phyloP scores from a whole-genome alignment of 2,329 filamentous ascomycete species.

The Gnomoniopsis sp. region DNA sequence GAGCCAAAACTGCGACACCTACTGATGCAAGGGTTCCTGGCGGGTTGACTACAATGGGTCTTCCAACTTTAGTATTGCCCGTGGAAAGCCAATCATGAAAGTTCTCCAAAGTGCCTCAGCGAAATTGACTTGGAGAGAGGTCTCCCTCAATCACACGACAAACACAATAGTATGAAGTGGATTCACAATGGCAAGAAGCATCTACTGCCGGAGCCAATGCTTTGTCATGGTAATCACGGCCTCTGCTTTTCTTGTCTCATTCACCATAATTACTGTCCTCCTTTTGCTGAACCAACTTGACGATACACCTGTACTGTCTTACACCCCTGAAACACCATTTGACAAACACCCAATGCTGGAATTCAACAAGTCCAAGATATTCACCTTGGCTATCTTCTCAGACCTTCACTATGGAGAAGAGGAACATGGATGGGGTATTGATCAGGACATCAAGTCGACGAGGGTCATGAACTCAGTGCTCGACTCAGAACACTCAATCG shows the following conservation, averaged over 20 bases:
- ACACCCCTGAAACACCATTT: not conserved
- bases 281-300: not conserved
- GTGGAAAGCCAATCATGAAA: no score
- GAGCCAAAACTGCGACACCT: no score
- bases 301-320: not conserved
- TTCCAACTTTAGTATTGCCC: no score
- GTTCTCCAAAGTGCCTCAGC: no score
- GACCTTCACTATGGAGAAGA: conserved; percentile 57
- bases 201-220: not conserved
- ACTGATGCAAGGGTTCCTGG: no score
- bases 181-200: no score
- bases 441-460: conserved; percentile 55
- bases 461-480: conserved; percentile 57
- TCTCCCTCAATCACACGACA: no score
- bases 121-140: no score
- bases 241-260: not conserved
- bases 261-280: not conserved
- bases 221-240: not conserved
- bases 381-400: conserved; percentile 41
- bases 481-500: conserved; percentile 47
- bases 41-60: no score
- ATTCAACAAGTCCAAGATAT: conserved; percentile 1
- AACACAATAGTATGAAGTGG: no score
- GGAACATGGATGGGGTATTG: conserved; percentile 33
- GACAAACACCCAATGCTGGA: not conserved